Conservation (phyloP, 441 rosid genomes). For the Hura crepitans region DNA sequence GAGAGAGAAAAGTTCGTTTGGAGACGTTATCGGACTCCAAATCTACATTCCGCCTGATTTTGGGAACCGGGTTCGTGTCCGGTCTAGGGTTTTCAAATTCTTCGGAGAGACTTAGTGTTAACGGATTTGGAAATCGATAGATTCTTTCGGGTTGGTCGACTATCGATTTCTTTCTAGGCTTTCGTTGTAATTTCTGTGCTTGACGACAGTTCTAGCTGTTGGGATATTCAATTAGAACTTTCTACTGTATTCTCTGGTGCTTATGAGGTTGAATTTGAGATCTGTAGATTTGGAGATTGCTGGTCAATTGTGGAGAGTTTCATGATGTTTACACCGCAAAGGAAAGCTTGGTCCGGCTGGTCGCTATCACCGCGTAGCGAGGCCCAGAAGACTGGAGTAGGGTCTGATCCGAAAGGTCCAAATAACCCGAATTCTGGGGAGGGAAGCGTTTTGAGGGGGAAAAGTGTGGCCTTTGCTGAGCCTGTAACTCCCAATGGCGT, state of each 20-base stretch:
- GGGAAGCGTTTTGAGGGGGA: conserved; percentile 37
- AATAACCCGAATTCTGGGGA: conserved; percentile 23
- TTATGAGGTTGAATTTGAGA: conserved; percentile 38
- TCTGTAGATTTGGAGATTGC: conserved; percentile 26
- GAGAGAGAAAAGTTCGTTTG: conserved; percentile 34
- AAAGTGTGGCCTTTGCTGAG: conserved; percentile 39
- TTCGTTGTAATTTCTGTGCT: background rate
- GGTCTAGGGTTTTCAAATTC: conserved; percentile 38
- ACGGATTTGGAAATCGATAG: background rate
- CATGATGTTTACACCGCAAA: conserved; percentile 77
- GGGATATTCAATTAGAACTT: background rate
- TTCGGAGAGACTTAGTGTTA: background rate
- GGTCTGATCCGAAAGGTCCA: conserved; percentile 38
- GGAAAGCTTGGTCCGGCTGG: conserved; percentile 62
- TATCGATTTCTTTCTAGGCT: background rate
- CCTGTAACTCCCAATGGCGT: conserved; percentile 38
- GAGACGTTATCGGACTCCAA: conserved; percentile 86
- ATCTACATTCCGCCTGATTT: conserved; percentile 61
- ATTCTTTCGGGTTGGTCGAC: background rate
- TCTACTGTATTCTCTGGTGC: conserved; percentile 10
- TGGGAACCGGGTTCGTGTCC: conserved; percentile 58
- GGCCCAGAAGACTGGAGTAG: conserved; percentile 33
- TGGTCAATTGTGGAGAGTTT: conserved; percentile 17
- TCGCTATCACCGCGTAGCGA: conserved; percentile 42
- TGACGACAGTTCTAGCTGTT: background rate